A percentile compares a stretch with the other conserved stretches of the same genome.
Evolutionary conservation across 345 rosid species (phyloP).

Genomic region (Moricandia moricandioides): DNA sequence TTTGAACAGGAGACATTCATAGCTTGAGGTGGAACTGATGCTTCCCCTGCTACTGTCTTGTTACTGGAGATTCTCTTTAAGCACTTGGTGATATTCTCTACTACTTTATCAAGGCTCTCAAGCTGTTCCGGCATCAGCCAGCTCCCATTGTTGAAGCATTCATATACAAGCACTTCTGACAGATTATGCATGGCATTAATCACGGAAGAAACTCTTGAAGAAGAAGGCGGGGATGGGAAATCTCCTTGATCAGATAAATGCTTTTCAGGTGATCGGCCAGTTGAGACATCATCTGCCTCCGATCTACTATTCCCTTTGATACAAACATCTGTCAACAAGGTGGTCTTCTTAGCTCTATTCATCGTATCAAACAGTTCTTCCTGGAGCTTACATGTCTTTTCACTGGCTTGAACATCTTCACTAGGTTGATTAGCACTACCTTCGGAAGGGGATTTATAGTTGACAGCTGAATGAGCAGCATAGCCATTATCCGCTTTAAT

Average conservation of each 20-base stretch:
- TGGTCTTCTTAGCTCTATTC: slow-evolving; percentile 15
- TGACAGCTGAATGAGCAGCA: slow-evolving; percentile 14
- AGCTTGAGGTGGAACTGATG: slow-evolving; percentile 25
- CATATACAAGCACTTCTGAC: slow-evolving; percentile 66
- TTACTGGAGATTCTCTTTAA: slow-evolving; percentile 39
- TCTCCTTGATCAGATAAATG: slow-evolving; percentile 27
- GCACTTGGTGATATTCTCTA: slow-evolving; percentile 58
- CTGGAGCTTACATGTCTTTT: slow-evolving; percentile 14
- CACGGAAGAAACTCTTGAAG: slow-evolving; percentile 40
- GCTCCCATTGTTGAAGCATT: slow-evolving; percentile 52
- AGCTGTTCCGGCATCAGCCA: slow-evolving; percentile 52
- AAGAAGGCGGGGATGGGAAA: slow-evolving; percentile 39
- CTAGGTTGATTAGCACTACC: slow-evolving; percentile 20
- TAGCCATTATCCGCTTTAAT: slow-evolving; percentile 1
- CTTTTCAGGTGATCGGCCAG: slow-evolving; percentile 31
- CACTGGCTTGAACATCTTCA: slow-evolving; percentile 26
- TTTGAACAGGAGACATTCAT: slow-evolving; percentile 24
- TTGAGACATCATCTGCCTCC: slow-evolving; percentile 29
- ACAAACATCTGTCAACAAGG: slow-evolving; percentile 23
- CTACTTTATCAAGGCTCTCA: slow-evolving; percentile 55
- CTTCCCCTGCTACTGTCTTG: slow-evolving; percentile 35
- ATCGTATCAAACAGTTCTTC: slow-evolving; percentile 18
- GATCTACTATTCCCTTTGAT: slow-evolving; percentile 22
- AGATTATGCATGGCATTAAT: slow-evolving; percentile 60
- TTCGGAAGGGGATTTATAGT: slow-evolving; percentile 6